Evolutionary conservation across 768 basidiomycete species (phyloP), one percentile per base, ranked within the genome.

Genomic region (Clavulina sp.): DNA sequence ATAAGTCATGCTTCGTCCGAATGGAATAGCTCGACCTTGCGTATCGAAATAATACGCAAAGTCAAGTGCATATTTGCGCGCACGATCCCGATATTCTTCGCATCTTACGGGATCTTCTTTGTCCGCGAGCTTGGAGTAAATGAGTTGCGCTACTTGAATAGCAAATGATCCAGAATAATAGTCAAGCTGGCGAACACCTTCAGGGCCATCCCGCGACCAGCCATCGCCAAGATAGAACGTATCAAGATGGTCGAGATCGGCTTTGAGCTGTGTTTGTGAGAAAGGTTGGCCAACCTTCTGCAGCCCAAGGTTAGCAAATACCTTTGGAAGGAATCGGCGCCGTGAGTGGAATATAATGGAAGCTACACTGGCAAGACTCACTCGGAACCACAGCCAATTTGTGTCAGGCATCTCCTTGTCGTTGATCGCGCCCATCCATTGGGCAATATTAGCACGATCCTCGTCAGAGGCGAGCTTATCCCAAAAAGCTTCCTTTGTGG

Each of bases 371-470:
- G n/a, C n/a, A n/a, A n/a, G n/a, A 64, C 73, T 41, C 52, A 77
- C 81, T 52, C 81, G 70, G 65, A 84, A 84, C 82, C 82, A 84
- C 4, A 86, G 69, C 81, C 82, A 84, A 59, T 84, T 84, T 4
- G 81, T 84, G 60, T 84, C 80, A 24, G 81, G 81, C 81, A 84
- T 84, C 55, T 79, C 73, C 68, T 83, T 84, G 63, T 80, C 78
- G 60, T 83, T 84, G 73, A 84, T 83, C 0, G 78, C 75, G 5
- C 77, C 75, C 2, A 84, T 68, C 78, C 82, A 84, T 7, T 65
- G 65, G 56, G 76, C 80, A 34, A 84, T 69, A 54, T 76, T 71
- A 53, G 62, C 63, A 64, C 78, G 78, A 7, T 70, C 73, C 53
- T 70, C 65, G 2, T 69, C 66, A n/a, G n/a, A n/a, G 48, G 65